Percentiles rank a stretch among this genome's conserved stretches.
Conservation (phyloP, 176 grass and related monocot species). For the Canna indica region DNA sequence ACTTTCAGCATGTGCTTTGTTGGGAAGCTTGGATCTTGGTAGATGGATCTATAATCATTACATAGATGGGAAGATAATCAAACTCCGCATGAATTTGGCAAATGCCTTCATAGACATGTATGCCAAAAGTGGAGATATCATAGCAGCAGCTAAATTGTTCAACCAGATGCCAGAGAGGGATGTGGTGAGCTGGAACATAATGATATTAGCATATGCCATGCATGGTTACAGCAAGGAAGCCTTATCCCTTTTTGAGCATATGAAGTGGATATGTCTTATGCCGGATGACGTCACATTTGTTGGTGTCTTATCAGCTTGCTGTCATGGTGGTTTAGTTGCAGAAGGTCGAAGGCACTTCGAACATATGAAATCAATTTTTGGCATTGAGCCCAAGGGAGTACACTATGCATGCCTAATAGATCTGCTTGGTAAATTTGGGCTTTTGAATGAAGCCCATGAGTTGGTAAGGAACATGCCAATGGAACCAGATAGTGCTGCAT, state of each 20-base stretch:
- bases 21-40: slow-evolving; percentile 49
- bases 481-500: slow-evolving; percentile 38
- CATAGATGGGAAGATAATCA: slow-evolving; percentile 27
- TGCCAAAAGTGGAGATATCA: slow-evolving; percentile 63
- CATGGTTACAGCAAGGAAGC: slow-evolving; percentile 40
- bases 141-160: slow-evolving; percentile 42
- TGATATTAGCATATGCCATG: slow-evolving; percentile 40
- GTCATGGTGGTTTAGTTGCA: slow-evolving; percentile 44
- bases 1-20: slow-evolving; percentile 38
- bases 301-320: slow-evolving; percentile 51
- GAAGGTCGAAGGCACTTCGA: slow-evolving; percentile 40
- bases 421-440: slow-evolving; percentile 58
- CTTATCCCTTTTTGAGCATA: slow-evolving; percentile 30
- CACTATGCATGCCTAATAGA: slow-evolving; percentile 63
- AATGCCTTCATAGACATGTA: slow-evolving; percentile 57
- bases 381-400: slow-evolving; percentile 35
- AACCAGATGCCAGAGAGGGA: slow-evolving; percentile 38
- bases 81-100: slow-evolving; percentile 35
- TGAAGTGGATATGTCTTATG: slow-evolving; percentile 20
- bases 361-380: slow-evolving; percentile 41
- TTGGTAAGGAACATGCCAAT: slow-evolving; percentile 41
- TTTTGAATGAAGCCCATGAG: slow-evolving; percentile 44
- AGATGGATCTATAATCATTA: slow-evolving; percentile 38
- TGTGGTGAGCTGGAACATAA: slow-evolving; percentile 55
- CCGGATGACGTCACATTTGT: slow-evolving; percentile 52